Evolutionary conservation across 1,284 basidiomycete species (phyloP), one percentile per base, ranked within the genome.

Genomic region (Mixia osmundae): DNA sequence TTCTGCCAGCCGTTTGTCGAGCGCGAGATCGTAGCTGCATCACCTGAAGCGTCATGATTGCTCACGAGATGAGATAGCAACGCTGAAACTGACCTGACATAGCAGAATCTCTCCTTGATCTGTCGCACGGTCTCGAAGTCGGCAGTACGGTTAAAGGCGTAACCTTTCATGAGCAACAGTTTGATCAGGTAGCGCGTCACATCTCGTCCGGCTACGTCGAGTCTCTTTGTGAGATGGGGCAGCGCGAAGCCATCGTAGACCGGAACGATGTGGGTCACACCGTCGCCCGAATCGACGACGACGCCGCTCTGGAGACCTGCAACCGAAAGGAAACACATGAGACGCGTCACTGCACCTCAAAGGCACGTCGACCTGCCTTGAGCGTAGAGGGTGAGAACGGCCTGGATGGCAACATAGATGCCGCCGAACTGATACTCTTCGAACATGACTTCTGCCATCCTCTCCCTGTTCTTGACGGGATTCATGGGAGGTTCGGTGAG

Each of bases 401-500:
- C 91, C 64, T 99, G 91, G 48, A 99, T 95, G 16, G 89, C 89
- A 2, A 99, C 74, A 56, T 97, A 97, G 40, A 97, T 82, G 0
- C 83, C 80, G 16, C 74, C 74, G 52, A 97, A 94, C 4, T 82
- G 82, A 57, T 95, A 99, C 50, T 91, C 78, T 61, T 99, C 91
- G 55, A 97, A 95, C 89, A 99, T 97, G 54, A 95, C 82, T 59
- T 97, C 75, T 43, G 72, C 76, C 87, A 97, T 95, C 54, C 70
- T 66, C 58, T 87, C 74, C 50, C 91, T 62, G 59, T 97, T 97
- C 46, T 61, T 72, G 54, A 76, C 82, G 3, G 91, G 91, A 60
- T 97, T 97, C 89, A 97, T 95, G 28, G 89, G 91, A n/a, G 91
- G 91, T 57, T 99, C 91, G 1, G 91, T 97, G 48, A 99, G 66